A percentile compares a stretch with the other conserved stretches of the same genome.
Evolutionary conservation across 1,284 basidiomycete species (phyloP).

Genomic region (Sanguinoderma infundibulare): DNA sequence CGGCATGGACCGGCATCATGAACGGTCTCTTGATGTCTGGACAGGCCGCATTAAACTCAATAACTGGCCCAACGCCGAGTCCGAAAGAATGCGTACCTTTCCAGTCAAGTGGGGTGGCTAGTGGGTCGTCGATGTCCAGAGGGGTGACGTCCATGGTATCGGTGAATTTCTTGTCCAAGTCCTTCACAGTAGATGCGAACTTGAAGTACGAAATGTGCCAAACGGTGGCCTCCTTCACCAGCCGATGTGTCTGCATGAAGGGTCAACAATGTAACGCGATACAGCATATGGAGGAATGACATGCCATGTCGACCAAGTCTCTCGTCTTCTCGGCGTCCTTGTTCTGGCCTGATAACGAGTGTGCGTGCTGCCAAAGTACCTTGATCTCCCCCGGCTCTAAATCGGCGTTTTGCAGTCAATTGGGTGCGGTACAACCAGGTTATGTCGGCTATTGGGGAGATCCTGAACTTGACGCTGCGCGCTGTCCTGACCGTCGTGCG

Average conservation of each 20-base stretch:
- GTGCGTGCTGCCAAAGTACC: constrained; percentile 42
- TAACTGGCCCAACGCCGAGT: neutral
- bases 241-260: constrained; percentile 46
- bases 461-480: constrained; percentile 24
- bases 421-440: constrained; percentile 61
- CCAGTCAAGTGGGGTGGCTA: constrained; percentile 51
- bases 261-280: neutral
- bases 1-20: constrained; percentile 36
- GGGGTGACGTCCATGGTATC: constrained; percentile 44
- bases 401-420: constrained; percentile 46
- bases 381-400: neutral
- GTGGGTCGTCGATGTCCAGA: constrained; percentile 60
- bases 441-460: constrained; percentile 40
- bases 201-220: constrained; percentile 47
- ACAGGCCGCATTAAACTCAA: neutral
- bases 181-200: constrained; percentile 53
- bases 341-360: constrained; percentile 50
- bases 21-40: neutral
- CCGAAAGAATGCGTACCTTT: constrained; percentile 44
- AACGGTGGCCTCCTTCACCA: constrained; percentile 48
- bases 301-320: constrained; percentile 51
- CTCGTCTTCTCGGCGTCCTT: constrained; percentile 58
- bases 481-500: constrained; percentile 29
- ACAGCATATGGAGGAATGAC: constrained; percentile 41
- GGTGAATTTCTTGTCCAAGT: constrained; percentile 58